A percentile compares a stretch with the other conserved stretches of the same genome.
Evolutionary conservation across 2,329 filamentous ascomycete genomes (phyloP).

Genomic region (Pseudocercospora crystallina): DNA sequence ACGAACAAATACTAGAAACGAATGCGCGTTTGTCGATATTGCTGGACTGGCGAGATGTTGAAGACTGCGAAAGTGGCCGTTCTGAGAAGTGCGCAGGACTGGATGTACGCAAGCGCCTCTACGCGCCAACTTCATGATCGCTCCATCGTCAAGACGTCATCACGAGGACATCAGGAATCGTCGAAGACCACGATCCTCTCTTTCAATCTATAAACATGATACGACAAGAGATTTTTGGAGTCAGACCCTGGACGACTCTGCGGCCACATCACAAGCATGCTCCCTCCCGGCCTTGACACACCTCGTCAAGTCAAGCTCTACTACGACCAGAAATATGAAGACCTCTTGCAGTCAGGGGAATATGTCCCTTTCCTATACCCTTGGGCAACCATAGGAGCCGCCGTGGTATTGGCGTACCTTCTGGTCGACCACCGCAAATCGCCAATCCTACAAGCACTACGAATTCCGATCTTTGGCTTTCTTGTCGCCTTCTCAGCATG

Average conservation of each 20-base stretch:
- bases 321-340: conserved; percentile 43
- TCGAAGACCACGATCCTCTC: too few relatives aligned
- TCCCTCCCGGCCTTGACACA: conserved; percentile 29
- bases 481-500: conserved; percentile 46
- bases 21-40: too few relatives aligned
- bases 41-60: too few relatives aligned
- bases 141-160: too few relatives aligned
- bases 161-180: too few relatives aligned
- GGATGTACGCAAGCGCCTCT: too few relatives aligned
- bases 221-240: too few relatives aligned
- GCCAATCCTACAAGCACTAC: conserved; percentile 40
- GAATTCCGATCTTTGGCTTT: conserved; percentile 48
- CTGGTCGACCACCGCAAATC: conserved; percentile 50
- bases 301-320: conserved; percentile 31
- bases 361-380: conserved; percentile 48
- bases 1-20: too few relatives aligned
- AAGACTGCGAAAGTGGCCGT: too few relatives aligned
- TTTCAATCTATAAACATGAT: too few relatives aligned
- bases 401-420: conserved; percentile 50
- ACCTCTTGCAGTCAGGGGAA: conserved; percentile 39
- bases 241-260: background rate
- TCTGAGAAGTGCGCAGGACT: too few relatives aligned
- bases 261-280: conserved; percentile 19
- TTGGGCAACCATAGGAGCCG: conserved; percentile 40
- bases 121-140: too few relatives aligned